phyloP scores from a whole-genome alignment of 345 rosid species.

The Syzygium jambos region DNA sequence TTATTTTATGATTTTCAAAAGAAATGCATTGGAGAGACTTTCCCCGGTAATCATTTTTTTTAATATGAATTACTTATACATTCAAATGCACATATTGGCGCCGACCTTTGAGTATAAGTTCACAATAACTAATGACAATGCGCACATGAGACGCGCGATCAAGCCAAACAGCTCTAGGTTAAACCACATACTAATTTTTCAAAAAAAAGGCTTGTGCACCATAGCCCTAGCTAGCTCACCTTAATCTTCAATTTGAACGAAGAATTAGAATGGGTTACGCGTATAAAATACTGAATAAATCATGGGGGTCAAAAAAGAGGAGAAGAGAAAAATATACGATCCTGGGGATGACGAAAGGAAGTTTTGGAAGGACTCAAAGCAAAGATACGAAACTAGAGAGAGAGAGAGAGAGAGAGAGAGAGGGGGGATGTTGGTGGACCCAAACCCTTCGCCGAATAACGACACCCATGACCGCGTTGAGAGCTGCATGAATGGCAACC shows the following conservation, averaged over 20 bases:
- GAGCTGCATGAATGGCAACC: conserved; percentile 21
- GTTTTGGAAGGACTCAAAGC: conserved; percentile 5
- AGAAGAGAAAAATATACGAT: background rate
- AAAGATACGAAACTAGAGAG: conserved; percentile 9
- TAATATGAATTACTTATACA: background rate
- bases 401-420: background rate
- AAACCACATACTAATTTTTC: background rate
- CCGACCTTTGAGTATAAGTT: background rate
- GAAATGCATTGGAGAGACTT: background rate
- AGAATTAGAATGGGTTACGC: background rate
- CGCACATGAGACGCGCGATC: background rate
- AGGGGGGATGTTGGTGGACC: conserved; percentile 12
- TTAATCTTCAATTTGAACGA: background rate
- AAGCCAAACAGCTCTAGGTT: background rate
- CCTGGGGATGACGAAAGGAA: conserved; percentile 13
- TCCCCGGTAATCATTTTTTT: background rate
- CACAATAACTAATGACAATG: background rate
- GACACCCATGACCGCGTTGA: conserved; percentile 38
- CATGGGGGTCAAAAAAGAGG: background rate
- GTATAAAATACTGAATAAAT: background rate
- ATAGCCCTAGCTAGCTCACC: background rate
- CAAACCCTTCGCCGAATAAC: conserved; percentile 35
- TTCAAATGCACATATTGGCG: background rate
- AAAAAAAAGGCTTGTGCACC: background rate
- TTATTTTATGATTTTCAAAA: background rate